A percentile compares a stretch with the other conserved stretches of the same genome.
Evolutionary conservation across 2,329 filamentous ascomycete species (phyloP).

Genomic region (Diatrype stigma): DNA sequence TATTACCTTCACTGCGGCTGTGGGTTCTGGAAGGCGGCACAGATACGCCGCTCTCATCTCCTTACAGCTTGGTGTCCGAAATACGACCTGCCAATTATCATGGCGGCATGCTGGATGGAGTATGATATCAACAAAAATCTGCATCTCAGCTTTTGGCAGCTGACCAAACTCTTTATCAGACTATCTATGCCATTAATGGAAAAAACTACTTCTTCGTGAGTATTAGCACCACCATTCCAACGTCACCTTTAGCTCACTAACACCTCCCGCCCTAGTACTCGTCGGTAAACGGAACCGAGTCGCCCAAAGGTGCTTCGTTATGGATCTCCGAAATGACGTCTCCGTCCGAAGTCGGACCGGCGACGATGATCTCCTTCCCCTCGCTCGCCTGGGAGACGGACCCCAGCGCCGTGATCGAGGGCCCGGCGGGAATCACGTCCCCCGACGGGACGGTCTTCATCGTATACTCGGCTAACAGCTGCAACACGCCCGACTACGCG

Average conservation of each 20-base stretch:
- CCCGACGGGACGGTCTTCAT: slow-evolving; percentile 11
- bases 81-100: slow-evolving; percentile 11
- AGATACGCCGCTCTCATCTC: slow-evolving; percentile 6
- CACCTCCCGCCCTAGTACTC: slow-evolving; percentile 7
- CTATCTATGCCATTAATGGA: slow-evolving; percentile 1
- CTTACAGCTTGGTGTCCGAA: slow-evolving; percentile 7
- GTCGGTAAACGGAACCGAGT: slow-evolving; percentile 8
- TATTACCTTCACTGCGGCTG: slow-evolving; percentile 11
- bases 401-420: slow-evolving; percentile 10
- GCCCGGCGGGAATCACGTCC: slow-evolving; percentile 9
- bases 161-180: not conserved
- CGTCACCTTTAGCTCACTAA: not conserved
- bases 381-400: slow-evolving; percentile 11
- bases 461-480: slow-evolving; percentile 15
- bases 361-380: slow-evolving; percentile 14
- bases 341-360: slow-evolving; percentile 6
- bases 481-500: slow-evolving; percentile 13
- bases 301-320: slow-evolving; percentile 14
- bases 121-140: not conserved
- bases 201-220: slow-evolving; percentile 4
- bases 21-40: slow-evolving; percentile 10
- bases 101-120: slow-evolving; percentile 13
- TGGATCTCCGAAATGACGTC: slow-evolving; percentile 13
- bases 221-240: not conserved
- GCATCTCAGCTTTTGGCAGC: not conserved